Evolutionary conservation across 23 red algal genomes (phyloP).

Genomic region (Pyropia haitanensis): DNA sequence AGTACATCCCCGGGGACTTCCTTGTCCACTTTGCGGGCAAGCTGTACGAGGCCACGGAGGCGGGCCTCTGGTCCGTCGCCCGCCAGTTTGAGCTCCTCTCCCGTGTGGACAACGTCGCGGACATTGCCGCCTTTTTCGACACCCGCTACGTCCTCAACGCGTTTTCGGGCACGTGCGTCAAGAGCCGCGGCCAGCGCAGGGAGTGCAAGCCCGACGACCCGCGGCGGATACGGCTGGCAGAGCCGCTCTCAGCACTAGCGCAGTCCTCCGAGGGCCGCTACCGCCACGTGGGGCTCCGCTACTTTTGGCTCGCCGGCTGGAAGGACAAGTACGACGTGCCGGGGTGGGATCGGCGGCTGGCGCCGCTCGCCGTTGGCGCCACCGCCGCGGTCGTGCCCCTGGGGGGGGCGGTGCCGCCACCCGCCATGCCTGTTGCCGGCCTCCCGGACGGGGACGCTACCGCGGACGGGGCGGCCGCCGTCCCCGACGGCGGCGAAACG

Average conservation of each 20-base stretch:
- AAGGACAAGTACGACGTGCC: slow-evolving; percentile 65
- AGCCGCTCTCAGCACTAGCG: slow-evolving; percentile 30
- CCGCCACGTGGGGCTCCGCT: slow-evolving; percentile 56
- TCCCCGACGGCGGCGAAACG: too few species aligned
- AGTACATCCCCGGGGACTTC: slow-evolving; percentile 84
- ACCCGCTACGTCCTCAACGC: slow-evolving; percentile 36
- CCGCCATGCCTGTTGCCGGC: too few species aligned
- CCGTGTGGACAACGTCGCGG: slow-evolving; percentile 55
- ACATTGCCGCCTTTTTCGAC: slow-evolving; percentile 67
- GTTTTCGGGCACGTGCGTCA: slow-evolving; percentile 38
- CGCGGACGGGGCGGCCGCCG: too few species aligned
- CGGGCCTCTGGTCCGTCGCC: slow-evolving; percentile 56
- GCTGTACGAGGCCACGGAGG: slow-evolving; percentile 82
- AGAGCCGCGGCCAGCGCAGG: slow-evolving; percentile 8
- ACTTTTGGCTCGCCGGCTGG: slow-evolving; percentile 52
- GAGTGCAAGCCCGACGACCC: slow-evolving; percentile 41
- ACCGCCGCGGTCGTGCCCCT: too few species aligned
- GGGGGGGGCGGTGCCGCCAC: too few species aligned
- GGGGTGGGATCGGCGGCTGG: slow-evolving; percentile 25
- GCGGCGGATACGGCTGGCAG: slow-evolving; percentile 39
- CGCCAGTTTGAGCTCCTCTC: slow-evolving; percentile 85
- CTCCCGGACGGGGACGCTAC: too few species aligned
- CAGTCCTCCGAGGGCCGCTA: slow-evolving; percentile 42
- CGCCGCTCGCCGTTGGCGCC: too few species aligned
- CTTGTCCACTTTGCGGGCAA: slow-evolving; percentile 80